Base-by-base conservation (phyloP, 306 rosid species). In the Castanea sativa region DNA sequence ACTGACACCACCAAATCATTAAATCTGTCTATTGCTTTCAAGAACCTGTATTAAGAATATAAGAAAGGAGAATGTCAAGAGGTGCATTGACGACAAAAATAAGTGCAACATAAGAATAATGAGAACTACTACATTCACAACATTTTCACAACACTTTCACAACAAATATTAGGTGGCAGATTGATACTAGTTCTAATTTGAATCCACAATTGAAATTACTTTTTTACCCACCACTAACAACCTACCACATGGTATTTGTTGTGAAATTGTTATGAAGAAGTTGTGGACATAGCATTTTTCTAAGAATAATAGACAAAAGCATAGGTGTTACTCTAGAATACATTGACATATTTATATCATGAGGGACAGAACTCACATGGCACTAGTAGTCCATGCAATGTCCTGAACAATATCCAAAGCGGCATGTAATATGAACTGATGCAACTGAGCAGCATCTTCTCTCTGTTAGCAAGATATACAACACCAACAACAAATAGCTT, bases 321-420 rank as follows among this genome's bases (percentile, higher is more conserved):
- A 55, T 25, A 73, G 7, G 20, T 68, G 21, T 51, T 15, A 71
- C 21, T 52, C 6, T 60, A 14, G 29, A 73, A 71, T 15, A 12
- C 55, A 65, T 4, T 60, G 23, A 35, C 55, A 55, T 30, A 6
- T 9, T n/a, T 73, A 23, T 38, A 53, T 19, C 38, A 29, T 5
- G 32, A 80, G 53, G 33, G 74, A 52, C 11, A 57, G 14, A 74
- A 88, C 90, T 87, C 75, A 95, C 99, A 95, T 95, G 64, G 99
- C 97, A 76, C 98, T 95, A 30, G 99, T 95, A 74, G 99, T 92
- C 99, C 99, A 92, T 18, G 99, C 99, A 81, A 92, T 91, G 88
- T 95, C 99, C 87, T 95, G 99, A 71, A 95, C 99, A 71, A 95
- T 89, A 83, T 95, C 99, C 1, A 95, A 91, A 83, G 99, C 97